Evolutionary conservation across 495 filamentous ascomycete genomes (phyloP).

Genomic region (Hypoxylon lenormandii): DNA sequence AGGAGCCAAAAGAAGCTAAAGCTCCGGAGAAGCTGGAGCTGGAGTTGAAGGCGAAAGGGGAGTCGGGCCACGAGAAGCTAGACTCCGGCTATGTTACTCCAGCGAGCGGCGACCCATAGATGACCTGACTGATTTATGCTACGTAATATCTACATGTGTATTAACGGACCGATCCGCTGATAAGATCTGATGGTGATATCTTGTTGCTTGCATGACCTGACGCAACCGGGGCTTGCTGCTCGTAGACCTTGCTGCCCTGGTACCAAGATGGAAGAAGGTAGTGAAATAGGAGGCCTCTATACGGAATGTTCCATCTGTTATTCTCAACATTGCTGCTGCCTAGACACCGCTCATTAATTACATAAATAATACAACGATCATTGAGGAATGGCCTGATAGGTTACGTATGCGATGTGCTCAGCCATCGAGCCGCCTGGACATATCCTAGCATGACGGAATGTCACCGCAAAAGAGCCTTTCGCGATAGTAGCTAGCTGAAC

Average conservation of each 20-base stretch:
- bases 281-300: too few species aligned
- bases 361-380: constrained; percentile 11
- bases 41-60: constrained; percentile 26
- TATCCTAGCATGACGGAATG: too few species aligned
- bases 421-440: neutral
- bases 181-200: constrained; percentile 9
- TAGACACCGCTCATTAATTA: too few species aligned
- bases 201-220: neutral
- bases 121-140: neutral
- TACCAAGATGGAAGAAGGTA: too few species aligned
- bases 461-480: too few species aligned
- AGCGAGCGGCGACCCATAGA: constrained; percentile 37
- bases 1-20: constrained; percentile 21
- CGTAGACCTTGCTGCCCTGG: too few species aligned
- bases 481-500: neutral
- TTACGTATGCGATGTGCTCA: constrained; percentile 10
- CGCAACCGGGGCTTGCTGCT: too few species aligned
- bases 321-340: too few species aligned
- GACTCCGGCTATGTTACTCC: constrained; percentile 48
- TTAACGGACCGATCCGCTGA: neutral
- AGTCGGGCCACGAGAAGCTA: constrained; percentile 37
- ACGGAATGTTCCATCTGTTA: too few species aligned
- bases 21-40: constrained; percentile 28
- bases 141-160: constrained; percentile 7
- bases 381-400: constrained; percentile 20